Percentiles rank a stretch among this genome's conserved stretches.
Conservation (phyloP, 2,329 filamentous ascomycete species). For the Ceratocystis papillata region DNA sequence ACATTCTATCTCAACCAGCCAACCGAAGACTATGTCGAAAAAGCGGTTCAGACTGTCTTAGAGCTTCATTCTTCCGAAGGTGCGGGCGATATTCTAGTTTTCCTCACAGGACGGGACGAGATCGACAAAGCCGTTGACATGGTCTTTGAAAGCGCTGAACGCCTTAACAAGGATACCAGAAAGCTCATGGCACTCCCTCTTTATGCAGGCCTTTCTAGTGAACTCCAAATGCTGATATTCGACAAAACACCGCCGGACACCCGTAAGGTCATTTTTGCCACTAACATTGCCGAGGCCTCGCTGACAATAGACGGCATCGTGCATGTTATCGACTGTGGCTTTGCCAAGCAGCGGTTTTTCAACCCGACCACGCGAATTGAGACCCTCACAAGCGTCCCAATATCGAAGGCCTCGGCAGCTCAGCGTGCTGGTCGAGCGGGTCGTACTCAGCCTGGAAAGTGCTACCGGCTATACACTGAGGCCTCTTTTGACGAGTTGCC, state of each 20-base stretch:
- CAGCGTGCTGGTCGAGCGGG: slow-evolving; percentile 86
- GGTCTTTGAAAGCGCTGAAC: slow-evolving; percentile 26
- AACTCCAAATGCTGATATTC: slow-evolving; percentile 93
- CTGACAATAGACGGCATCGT: slow-evolving; percentile 89
- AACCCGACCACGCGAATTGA: slow-evolving; percentile 80
- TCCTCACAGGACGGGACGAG: slow-evolving; percentile 85
- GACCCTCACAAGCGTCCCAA: slow-evolving; percentile 65
- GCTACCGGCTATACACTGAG: slow-evolving; percentile 85
- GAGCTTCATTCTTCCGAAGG: slow-evolving; percentile 74
- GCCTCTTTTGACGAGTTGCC: slow-evolving; percentile 53
- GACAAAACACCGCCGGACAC: slow-evolving; percentile 70
- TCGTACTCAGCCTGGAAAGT: slow-evolving; percentile 81
- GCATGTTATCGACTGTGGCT: slow-evolving; percentile 83
- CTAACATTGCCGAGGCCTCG: slow-evolving; percentile 93
- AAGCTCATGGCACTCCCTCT: slow-evolving; percentile 57
- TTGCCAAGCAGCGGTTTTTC: slow-evolving; percentile 80
- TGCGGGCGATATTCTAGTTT: slow-evolving; percentile 79
- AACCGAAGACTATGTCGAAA: slow-evolving; percentile 76
- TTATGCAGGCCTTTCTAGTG: slow-evolving; percentile 78
- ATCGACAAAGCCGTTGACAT: slow-evolving; percentile 49
- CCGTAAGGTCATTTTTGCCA: slow-evolving; percentile 83
- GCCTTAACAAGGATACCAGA: slow-evolving; percentile 35
- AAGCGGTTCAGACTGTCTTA: slow-evolving; percentile 69
- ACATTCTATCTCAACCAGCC: slow-evolving; percentile 68
- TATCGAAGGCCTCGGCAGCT: slow-evolving; percentile 86